Conservation (phyloP, 768 basidiomycete genomes). For the Auricularia sp. region DNA sequence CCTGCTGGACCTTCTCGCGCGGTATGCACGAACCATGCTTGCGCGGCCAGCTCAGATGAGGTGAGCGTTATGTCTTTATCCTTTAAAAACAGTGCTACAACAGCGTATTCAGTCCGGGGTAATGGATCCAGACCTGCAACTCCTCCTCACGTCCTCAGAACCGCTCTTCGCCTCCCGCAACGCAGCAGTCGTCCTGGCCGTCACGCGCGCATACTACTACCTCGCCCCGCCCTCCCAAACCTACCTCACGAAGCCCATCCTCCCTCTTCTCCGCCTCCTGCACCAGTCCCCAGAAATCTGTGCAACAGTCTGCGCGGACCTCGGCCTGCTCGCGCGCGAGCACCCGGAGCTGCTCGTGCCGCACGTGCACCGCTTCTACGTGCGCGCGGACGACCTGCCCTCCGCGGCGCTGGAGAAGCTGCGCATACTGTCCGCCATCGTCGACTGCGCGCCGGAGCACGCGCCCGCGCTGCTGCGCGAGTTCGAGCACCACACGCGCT, state of each 20-base stretch:
- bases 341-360: slow-evolving; percentile 47
- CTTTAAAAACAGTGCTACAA: too few species aligned
- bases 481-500: slow-evolving; percentile 83
- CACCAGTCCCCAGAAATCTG: slow-evolving; percentile 60
- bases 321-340: slow-evolving; percentile 53
- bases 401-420: slow-evolving; percentile 70
- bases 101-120: slow-evolving; percentile 31
- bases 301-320: slow-evolving; percentile 61
- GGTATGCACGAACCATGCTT: slow-evolving; percentile 82
- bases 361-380: slow-evolving; percentile 55
- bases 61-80: too few species aligned
- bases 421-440: slow-evolving; percentile 53
- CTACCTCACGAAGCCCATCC: slow-evolving; percentile 44
- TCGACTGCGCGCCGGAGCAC: slow-evolving; percentile 43
- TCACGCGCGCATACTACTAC: slow-evolving; percentile 64
- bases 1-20: slow-evolving; percentile 61
- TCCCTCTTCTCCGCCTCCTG: slow-evolving; percentile 67
- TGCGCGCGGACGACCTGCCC: slow-evolving; percentile 55
- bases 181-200: slow-evolving; percentile 78
- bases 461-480: slow-evolving; percentile 67
- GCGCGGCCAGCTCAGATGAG: slow-evolving; percentile 40
- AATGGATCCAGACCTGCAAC: slow-evolving; percentile 64
- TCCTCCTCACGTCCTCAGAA: slow-evolving; percentile 61
- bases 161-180: slow-evolving; percentile 81
- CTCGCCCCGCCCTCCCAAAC: slow-evolving; percentile 40